These are phyloP conservation scores for Phytophthora kernoviae DNA, from an alignment of 352 stramenopile genomes.

Conservation along the genomic window DNA sequence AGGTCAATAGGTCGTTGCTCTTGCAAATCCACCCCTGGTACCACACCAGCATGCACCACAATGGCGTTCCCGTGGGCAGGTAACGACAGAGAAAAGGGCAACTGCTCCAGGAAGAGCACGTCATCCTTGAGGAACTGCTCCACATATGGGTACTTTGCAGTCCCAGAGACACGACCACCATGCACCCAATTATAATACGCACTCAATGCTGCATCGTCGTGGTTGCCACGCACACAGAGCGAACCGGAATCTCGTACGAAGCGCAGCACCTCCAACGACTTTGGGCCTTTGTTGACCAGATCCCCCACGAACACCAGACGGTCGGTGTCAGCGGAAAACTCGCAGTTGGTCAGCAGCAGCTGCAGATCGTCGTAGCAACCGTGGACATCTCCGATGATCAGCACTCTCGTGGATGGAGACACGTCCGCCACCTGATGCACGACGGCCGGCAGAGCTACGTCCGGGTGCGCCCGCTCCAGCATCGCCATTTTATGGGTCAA, in stretches of 20 bases:
- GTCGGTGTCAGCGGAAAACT: constrained; percentile 58
- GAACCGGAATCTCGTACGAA: constrained; percentile 61
- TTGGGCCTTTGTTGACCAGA: constrained; percentile 93
- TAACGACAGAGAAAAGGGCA: constrained; percentile 80
- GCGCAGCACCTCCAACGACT: constrained; percentile 77
- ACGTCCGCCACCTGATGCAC: constrained; percentile 54
- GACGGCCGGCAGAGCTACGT: constrained; percentile 51
- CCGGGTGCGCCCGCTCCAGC: constrained; percentile 40
- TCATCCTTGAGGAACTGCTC: constrained; percentile 57
- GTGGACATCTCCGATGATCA: constrained; percentile 93
- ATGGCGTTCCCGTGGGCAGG: constrained; percentile 54
- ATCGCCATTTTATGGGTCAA: constrained; percentile 4
- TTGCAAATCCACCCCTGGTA: constrained; percentile 60
- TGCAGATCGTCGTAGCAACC: constrained; percentile 90
- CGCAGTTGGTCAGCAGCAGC: constrained; percentile 49
- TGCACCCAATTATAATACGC: constrained; percentile 60
- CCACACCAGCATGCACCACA: constrained; percentile 78
- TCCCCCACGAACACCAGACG: constrained; percentile 90
- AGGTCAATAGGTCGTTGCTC: constrained; percentile 89
- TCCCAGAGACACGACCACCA: constrained; percentile 8
- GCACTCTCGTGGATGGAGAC: constrained; percentile 41
- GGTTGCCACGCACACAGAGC: constrained; percentile 79
- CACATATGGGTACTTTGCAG: constrained; percentile 75
- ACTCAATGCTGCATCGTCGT: constrained; percentile 76
- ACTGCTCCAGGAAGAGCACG: constrained; percentile 68